Evolutionary conservation across 208 protist species (phyloP), one percentile per base, ranked within the genome.

Genomic region (Borovskyia barvae): DNA sequence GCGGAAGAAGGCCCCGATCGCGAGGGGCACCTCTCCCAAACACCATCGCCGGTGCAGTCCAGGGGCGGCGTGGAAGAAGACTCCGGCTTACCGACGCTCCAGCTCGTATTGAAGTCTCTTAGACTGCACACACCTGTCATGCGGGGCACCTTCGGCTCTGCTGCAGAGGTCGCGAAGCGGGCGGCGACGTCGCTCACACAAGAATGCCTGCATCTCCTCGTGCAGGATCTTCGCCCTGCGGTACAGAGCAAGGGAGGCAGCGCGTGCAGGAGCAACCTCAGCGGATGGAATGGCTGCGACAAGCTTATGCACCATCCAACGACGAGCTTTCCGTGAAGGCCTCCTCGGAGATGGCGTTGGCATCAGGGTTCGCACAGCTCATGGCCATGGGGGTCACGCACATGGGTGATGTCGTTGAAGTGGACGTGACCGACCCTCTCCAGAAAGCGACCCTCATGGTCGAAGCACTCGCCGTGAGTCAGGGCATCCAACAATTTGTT

Each of bases 401-500:
- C 47, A 40, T 70, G 1, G 63, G 64, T 19, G 51, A 43, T 51
- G 51, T 62, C 5, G 15, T 66, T 9, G 36, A 67, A 37, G 66
- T 80, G 19, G 58, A 76, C 56, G 35, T 75, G 28, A 73, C 63
- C 14, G 53, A 67, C 7, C 33, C 54, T 4, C 50, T 80, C 12
- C 45, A 68, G 35, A 47, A 62, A n/a, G 60, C 72, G 8, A 66
- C 65, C 4, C 56, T 79, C 25, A 50, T 51, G 8, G 66, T 74
- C 48, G 62, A 69, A 20, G 74, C 66, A 17, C 43, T 72, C 9
- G 45, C 59, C 17, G 52, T 49, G 9, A 49, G 55, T 19, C 63
- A 53, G 14, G 51, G 63, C 42, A 61, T 80, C 35, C 72, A 66
- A 15, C 59, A 76, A 52, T 60, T 75, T 32, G 39, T 80, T 26